Conservation (phyloP, 1,139 yeast genomes). For the Wickerhamiella pararugosa region DNA sequence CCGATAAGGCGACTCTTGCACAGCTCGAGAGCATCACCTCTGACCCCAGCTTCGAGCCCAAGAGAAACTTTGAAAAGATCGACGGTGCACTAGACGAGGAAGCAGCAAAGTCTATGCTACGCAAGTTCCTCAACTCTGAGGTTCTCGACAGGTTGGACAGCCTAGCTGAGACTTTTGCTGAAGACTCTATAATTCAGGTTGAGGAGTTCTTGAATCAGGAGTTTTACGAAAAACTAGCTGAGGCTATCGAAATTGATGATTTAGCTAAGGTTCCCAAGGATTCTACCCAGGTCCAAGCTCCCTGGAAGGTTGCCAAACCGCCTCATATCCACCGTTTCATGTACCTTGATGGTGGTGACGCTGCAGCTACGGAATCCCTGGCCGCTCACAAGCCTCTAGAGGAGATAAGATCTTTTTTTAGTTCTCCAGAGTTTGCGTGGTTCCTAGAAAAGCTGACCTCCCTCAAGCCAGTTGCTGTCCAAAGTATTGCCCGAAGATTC, state of each 20-base stretch:
- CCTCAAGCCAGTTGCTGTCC: constrained; percentile 49
- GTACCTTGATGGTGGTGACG: constrained; percentile 40
- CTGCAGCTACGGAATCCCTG: constrained; percentile 14
- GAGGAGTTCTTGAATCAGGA: constrained; percentile 44
- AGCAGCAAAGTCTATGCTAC: constrained; percentile 34
- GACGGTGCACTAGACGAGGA: constrained; percentile 13
- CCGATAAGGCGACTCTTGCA: constrained; percentile 59
- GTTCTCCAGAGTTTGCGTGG: constrained; percentile 47
- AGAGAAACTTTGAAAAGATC: constrained; percentile 20
- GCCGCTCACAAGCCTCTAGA: constrained; percentile 26
- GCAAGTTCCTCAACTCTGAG: constrained; percentile 40
- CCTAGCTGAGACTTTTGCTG: constrained; percentile 40
- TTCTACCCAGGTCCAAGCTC: constrained; percentile 40
- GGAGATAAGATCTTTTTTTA: constrained; percentile 43
- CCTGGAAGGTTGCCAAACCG: constrained; percentile 89
- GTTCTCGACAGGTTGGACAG: constrained; percentile 34
- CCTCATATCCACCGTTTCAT: constrained; percentile 84
- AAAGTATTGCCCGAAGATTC: constrained; percentile 64
- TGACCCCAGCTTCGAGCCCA: constrained; percentile 75
- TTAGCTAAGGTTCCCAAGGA: constrained; percentile 46
- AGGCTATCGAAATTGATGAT: constrained; percentile 29
- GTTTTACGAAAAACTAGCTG: constrained; percentile 35
- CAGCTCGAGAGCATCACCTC: constrained; percentile 55
- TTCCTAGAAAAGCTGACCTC: constrained; percentile 57
- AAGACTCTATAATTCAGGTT: constrained; percentile 58